phyloP scores from a whole-genome alignment of 768 basidiomycete genomes.

The Sporobolomyces phaffii region DNA sequence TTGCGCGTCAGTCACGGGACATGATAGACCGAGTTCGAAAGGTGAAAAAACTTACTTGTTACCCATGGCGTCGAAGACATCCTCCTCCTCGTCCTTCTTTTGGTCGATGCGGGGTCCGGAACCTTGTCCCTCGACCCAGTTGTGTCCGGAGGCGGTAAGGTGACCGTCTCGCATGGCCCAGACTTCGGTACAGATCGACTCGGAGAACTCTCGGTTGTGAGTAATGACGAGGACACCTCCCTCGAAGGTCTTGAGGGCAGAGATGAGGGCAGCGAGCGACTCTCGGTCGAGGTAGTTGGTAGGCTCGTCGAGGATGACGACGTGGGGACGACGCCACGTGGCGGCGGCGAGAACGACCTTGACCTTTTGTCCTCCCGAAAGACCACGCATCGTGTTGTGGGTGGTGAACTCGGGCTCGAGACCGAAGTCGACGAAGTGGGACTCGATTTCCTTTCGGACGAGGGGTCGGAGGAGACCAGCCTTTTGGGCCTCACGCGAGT shows the following conservation, averaged over 20 bases:
- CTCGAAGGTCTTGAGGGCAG: slow-evolving; percentile 94
- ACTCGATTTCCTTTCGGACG: slow-evolving; percentile 96
- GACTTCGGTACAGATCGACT: slow-evolving; percentile 93
- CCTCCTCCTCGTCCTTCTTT: slow-evolving; percentile 83
- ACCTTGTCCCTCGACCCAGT: slow-evolving; percentile 99
- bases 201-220: slow-evolving; percentile 79
- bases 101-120: slow-evolving; percentile 91
- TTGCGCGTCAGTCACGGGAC: no score
- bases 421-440: slow-evolving; percentile 98
- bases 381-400: slow-evolving; percentile 97
- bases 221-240: slow-evolving; percentile 53
- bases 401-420: slow-evolving; percentile 98
- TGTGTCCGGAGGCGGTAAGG: slow-evolving; percentile 93
- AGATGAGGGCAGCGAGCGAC: slow-evolving; percentile 96
- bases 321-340: slow-evolving; percentile 94
- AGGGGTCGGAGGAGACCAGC: slow-evolving; percentile 89
- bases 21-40: background rate
- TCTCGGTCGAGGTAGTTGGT: slow-evolving; percentile 98
- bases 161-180: slow-evolving; percentile 99
- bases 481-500: slow-evolving; percentile 84
- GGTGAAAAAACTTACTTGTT: slow-evolving; percentile 58
- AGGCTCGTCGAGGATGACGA: slow-evolving; percentile 87
- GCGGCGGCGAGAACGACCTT: slow-evolving; percentile 75
- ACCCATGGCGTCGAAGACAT: slow-evolving; percentile 91
- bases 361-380: slow-evolving; percentile 97